Percentiles rank a stretch among this genome's conserved stretches.
Conservation (phyloP, 768 basidiomycete genomes). For the Lentinula edodes region DNA sequence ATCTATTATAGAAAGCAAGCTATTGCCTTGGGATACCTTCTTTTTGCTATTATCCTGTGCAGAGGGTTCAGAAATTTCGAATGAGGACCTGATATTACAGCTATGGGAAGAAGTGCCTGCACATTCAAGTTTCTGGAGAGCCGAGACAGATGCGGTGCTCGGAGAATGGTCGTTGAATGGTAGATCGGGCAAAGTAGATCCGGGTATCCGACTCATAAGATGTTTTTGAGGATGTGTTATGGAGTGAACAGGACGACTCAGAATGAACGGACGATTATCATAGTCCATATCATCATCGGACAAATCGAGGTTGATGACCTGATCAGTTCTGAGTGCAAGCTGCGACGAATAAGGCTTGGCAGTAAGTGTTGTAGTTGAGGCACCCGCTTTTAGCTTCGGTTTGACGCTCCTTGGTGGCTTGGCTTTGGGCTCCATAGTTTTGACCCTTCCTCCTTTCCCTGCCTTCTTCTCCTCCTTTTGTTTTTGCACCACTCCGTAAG, state of each 20-base stretch:
- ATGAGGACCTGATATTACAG: too few relatives aligned
- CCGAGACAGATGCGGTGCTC: too few relatives aligned
- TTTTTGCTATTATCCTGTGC: too few relatives aligned
- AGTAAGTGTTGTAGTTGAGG: background rate
- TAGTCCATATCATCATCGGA: slow-evolving; percentile 2
- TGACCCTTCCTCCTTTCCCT: slow-evolving; percentile 8
- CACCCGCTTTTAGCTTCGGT: background rate
- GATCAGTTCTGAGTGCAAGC: background rate
- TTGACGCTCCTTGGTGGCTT: background rate
- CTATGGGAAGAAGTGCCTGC: too few relatives aligned
- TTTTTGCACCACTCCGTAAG: slow-evolving; percentile 22
- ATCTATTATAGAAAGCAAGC: too few relatives aligned
- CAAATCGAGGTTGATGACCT: background rate
- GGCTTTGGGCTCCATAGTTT: background rate
- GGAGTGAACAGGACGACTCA: background rate
- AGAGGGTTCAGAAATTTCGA: too few relatives aligned
- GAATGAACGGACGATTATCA: background rate
- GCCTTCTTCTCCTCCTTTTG: slow-evolving; percentile 23
- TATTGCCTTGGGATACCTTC: too few relatives aligned
- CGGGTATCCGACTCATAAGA: too few relatives aligned
- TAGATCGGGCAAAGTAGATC: background rate
- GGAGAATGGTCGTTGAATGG: background rate
- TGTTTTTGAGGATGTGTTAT: too few relatives aligned
- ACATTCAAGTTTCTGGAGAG: too few relatives aligned
- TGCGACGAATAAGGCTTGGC: background rate